Conservation (phyloP, 2,329 filamentous ascomycete genomes). For the Leptodontidium sp. region DNA sequence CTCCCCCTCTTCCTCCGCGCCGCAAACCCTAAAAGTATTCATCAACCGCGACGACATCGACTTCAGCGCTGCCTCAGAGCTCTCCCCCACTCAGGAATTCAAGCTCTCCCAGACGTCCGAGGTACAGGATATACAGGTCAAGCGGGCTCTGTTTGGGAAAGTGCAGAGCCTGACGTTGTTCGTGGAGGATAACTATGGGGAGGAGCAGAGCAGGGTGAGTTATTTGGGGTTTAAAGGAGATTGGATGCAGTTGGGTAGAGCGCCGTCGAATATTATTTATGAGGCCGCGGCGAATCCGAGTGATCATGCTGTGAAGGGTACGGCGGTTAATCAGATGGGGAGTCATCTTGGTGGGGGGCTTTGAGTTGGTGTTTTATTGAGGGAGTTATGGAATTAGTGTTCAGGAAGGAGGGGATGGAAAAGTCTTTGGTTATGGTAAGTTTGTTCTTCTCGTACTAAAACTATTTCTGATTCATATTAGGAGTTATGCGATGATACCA, state of each 20-base stretch:
- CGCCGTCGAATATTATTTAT: constrained; percentile 87
- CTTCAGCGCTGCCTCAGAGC: constrained; percentile 77
- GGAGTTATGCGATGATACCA: not conserved
- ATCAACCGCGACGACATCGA: constrained; percentile 88
- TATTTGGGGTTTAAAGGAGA: constrained; percentile 96
- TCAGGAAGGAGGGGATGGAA: not conserved
- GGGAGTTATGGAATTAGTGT: not conserved
- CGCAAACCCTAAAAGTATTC: constrained; percentile 85
- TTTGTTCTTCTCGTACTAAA: not conserved
- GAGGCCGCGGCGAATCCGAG: constrained; percentile 91
- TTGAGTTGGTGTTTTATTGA: constrained; percentile 15
- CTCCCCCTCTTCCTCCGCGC: constrained; percentile 73
- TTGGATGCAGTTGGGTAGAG: constrained; percentile 85
- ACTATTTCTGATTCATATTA: not conserved
- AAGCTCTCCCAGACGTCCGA: constrained; percentile 81
- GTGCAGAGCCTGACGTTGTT: constrained; percentile 87
- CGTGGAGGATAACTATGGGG: constrained; percentile 89
- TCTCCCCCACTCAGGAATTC: constrained; percentile 76
- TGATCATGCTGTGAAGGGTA: constrained; percentile 78
- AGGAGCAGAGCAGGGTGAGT: constrained; percentile 77
- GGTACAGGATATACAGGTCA: constrained; percentile 87
- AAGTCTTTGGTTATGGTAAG: not conserved
- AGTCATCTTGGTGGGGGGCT: constrained; percentile 57
- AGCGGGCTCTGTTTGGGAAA: constrained; percentile 86
- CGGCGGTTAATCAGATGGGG: constrained; percentile 61